phyloP scores from a whole-genome alignment of 2,329 filamentous ascomycete species.

The Nothophoma quercina region DNA sequence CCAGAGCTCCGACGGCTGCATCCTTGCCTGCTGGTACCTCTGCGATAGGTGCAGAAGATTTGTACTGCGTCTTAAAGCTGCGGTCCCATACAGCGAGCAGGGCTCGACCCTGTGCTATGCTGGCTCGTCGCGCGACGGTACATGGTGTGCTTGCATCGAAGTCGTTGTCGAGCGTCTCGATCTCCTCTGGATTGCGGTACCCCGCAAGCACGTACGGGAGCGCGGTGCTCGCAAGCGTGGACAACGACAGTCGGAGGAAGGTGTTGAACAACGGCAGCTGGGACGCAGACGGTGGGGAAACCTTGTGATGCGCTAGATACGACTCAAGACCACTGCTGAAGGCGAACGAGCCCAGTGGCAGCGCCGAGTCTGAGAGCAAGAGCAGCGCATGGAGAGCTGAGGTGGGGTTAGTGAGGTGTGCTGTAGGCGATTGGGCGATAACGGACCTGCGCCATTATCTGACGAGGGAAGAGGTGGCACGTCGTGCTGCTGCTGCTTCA shows the following conservation, averaged over 20 bases:
- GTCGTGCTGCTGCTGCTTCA: slow-evolving; percentile 47
- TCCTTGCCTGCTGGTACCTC: not conserved
- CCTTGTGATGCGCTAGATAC: slow-evolving; percentile 73
- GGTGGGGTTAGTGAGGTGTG: not conserved
- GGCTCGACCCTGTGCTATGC: slow-evolving; percentile 77
- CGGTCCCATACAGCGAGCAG: slow-evolving; percentile 79
- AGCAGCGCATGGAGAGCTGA: slow-evolving; percentile 71
- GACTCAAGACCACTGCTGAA: slow-evolving; percentile 86
- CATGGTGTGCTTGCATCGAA: slow-evolving; percentile 80
- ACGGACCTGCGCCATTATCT: slow-evolving; percentile 10
- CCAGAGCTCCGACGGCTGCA: slow-evolving; percentile 34
- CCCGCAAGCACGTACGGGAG: slow-evolving; percentile 78
- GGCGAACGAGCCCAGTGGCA: slow-evolving; percentile 85
- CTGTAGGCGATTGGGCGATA: not conserved
- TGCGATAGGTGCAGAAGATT: not conserved
- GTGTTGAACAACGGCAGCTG: slow-evolving; percentile 61
- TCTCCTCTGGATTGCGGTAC: slow-evolving; percentile 61
- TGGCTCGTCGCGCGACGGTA: slow-evolving; percentile 79
- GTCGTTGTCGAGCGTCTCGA: slow-evolving; percentile 72
- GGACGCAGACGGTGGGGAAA: slow-evolving; percentile 38
- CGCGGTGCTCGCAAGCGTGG: slow-evolving; percentile 74
- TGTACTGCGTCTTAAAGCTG: slow-evolving; percentile 60
- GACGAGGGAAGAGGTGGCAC: slow-evolving; percentile 4
- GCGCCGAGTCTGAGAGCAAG: slow-evolving; percentile 79
- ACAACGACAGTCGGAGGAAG: slow-evolving; percentile 75